Evolutionary conservation across 495 filamentous ascomycete genomes (phyloP).

Genomic region (Sabuloglossum arenarium): DNA sequence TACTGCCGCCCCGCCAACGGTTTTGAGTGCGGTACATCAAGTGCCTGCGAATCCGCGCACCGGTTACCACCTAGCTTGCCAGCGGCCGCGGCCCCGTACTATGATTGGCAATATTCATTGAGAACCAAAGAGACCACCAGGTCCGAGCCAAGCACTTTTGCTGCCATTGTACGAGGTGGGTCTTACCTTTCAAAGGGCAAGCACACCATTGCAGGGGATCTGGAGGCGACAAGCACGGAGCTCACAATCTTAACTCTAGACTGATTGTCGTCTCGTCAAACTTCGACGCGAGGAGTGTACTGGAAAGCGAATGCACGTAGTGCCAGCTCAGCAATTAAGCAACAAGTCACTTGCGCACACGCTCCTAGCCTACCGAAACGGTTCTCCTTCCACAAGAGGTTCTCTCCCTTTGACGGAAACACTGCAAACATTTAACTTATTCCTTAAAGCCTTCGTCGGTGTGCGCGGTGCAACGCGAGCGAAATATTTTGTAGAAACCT

Average conservation of each 20-base stretch:
- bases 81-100: not conserved
- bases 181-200: not conserved
- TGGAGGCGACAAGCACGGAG: not conserved
- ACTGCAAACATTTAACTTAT: not conserved
- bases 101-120: not conserved
- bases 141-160: not conserved
- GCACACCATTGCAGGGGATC: not conserved
- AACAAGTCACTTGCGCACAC: conserved; percentile 1
- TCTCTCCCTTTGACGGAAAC: not conserved
- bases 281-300: not conserved
- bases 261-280: conserved; percentile 2
- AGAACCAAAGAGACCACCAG: not conserved
- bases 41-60: not conserved
- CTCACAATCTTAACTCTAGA: not conserved
- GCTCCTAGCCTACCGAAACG: not conserved
- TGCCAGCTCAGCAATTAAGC: conserved; percentile 1
- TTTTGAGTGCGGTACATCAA: conserved; percentile 1
- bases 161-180: not conserved
- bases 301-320: conserved; percentile 2
- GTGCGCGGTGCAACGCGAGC: not conserved
- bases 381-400: not conserved
- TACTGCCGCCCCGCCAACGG: not conserved
- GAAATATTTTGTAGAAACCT: not conserved
- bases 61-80: not conserved
- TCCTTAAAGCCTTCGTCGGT: not conserved